Base-by-base conservation (phyloP, 139 green algal species). In the Chlamydomonas sp. region DNA sequence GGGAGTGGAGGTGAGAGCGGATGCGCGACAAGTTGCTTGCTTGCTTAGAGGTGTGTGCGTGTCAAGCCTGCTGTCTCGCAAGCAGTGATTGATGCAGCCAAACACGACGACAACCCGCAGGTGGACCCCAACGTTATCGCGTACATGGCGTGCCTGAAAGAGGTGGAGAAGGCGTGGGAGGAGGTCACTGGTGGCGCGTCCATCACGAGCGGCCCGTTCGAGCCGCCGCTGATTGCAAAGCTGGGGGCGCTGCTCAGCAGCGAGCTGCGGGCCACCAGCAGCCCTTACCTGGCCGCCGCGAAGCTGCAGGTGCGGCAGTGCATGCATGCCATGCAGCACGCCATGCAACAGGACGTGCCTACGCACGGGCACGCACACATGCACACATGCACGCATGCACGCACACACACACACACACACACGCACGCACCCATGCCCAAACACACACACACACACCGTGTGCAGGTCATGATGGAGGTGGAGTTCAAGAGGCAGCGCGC, bases 251-350 rank as follows among this genome's bases (percentile, higher is more conserved):
- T 73, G 20, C 31, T 83, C 16, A 37, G 35, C 1, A 35, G 3
- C 1, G 34, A 70, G 6, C 3, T 78, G 1, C 5, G 1, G 22
- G 24, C 69, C 6, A 49, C 65, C 3, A 49, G 67, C 30, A 70
- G 58, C 39, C 67, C 73, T 2, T 54, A 63, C 1, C 36, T 83
- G 2, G 58, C 50, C 28, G 76, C 78, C 5, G 61, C 70, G 38
- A 61, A 49, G 26, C 78, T 83, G 78, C 78, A 83, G 77, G 73
- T 79, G 50, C 26, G n/a, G n/a, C n/a, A n/a, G n/a, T n/a, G n/a
- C n/a, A 48, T 70, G 10, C 4, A 35, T 50, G 29, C 5, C 49
- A 67, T 49, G 20, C 60, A 65, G 58, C 70, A 48, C 47, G 38
- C 24, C 50, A n/a, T n/a, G n/a, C n/a, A n/a, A n/a, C n/a, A n/a